Percentiles rank a stretch among this genome's conserved stretches.
These are phyloP conservation scores for Knoxia roxburghii DNA, from an alignment of 257 asterid species.

Conservation along the genomic window DNA sequence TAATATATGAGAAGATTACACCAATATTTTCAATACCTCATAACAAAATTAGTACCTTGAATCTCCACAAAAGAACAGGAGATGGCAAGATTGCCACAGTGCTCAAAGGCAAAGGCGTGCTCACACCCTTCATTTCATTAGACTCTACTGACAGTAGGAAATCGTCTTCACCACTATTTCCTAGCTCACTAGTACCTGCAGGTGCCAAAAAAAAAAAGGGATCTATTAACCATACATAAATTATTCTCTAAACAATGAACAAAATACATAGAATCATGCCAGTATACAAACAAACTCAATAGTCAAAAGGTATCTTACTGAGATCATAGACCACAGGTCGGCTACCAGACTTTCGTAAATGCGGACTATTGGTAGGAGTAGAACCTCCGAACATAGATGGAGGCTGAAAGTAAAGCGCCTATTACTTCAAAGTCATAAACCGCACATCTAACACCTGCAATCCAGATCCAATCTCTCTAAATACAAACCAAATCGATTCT, in stretches of 20 bases:
- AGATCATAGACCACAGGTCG: slow-evolving; percentile 73
- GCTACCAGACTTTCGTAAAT: slow-evolving; percentile 91
- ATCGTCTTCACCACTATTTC: slow-evolving; percentile 54
- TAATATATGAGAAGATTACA: not conserved
- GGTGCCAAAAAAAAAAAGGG: slow-evolving; percentile 4
- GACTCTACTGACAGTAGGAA: slow-evolving; percentile 40
- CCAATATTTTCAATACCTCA: not conserved
- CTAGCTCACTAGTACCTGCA: slow-evolving; percentile 46
- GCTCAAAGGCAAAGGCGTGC: slow-evolving; percentile 63
- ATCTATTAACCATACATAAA: slow-evolving; percentile 14
- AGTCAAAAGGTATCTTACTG: slow-evolving; percentile 42
- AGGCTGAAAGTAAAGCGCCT: slow-evolving; percentile 29
- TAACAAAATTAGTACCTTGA: slow-evolving; percentile 51
- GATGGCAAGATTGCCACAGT: slow-evolving; percentile 71
- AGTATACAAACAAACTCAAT: not conserved
- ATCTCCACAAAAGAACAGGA: slow-evolving; percentile 85
- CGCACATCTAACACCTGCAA: slow-evolving; percentile 25
- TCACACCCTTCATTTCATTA: slow-evolving; percentile 71
- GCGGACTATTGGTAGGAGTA: slow-evolving; percentile 71
- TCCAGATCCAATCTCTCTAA: slow-evolving; percentile 16
- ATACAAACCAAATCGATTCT: not conserved
- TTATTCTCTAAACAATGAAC: not conserved
- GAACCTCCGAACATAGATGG: slow-evolving; percentile 94
- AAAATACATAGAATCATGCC: slow-evolving; percentile 9
- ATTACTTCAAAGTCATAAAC: slow-evolving; percentile 22